Evolutionary conservation across 805 yeast species (phyloP), one percentile per base, ranked within the genome.

Genomic region (Starmerella geochares): DNA sequence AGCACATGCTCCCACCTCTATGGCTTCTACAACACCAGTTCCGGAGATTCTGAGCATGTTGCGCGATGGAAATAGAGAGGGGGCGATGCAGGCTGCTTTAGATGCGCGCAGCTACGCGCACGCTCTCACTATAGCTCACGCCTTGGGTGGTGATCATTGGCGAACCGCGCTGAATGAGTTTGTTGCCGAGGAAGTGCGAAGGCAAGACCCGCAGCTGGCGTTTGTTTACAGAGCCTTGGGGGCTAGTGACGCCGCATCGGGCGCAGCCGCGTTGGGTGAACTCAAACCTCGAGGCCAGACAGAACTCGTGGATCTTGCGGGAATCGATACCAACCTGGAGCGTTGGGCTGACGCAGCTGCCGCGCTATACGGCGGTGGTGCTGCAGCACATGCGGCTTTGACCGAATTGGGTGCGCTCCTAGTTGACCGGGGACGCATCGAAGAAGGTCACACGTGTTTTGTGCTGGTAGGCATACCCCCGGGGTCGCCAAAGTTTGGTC

Each of bases 61-160:
- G 35, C 80, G 78, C 55, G 65, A 68, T 4, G 96, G 96, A 1
- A 72, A 80, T 50, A 75, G 79, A 21, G 77, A 75, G 13, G 74
- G 71, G 4, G 96, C 95, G 0, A 65, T 87, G 43, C 70, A 73
- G 21, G 67, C 71, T 48, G 80, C 92, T 1, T 62, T 87, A 17
- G 69, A 74, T 1, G 75, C 77, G 47, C 75, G 78, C 9, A 84
- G 85, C 56, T 88, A 85, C 82, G 79, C 90, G 0, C 70, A 87
- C 64, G 83, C 95, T 0, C 65, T 90, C 48, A 62, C 86, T 27
- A 68, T 88, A 45, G 80, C 94, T 1, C 75, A 80, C 52, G 64
- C 85, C 16, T 67, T 78, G 24, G 82, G 92, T 2, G 75, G 76
- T 19, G 80, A 77, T 3, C 70, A 71, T 33, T 81, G 83, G 76